phyloP scores from a whole-genome alignment of 495 filamentous ascomycete species.

The Podospora fimiseda region DNA sequence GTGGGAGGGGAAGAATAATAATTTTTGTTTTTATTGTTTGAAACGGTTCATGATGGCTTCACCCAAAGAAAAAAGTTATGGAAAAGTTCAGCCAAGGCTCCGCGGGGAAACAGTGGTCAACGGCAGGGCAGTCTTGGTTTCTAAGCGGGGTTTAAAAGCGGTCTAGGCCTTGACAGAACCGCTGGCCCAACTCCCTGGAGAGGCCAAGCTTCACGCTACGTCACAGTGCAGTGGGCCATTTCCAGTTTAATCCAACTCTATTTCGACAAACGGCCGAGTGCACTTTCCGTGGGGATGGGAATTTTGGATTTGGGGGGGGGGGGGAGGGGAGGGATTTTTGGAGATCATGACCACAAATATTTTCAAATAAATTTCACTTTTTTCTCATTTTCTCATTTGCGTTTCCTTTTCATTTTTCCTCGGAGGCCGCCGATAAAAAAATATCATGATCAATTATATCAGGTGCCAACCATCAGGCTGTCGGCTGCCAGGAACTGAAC shows the following conservation, averaged over 20 bases:
- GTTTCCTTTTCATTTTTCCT: not conserved
- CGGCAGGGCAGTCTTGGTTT: not conserved
- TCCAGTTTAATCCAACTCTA: slow-evolving; percentile 12
- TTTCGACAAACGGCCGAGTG: slow-evolving; percentile 6
- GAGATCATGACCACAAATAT: not conserved
- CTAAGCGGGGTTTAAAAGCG: not conserved
- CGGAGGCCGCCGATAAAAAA: not conserved
- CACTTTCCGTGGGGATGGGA: not conserved
- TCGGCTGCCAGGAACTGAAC: too few relatives aligned
- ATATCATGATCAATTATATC: too few relatives aligned
- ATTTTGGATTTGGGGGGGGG: not conserved
- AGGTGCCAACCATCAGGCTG: too few relatives aligned
- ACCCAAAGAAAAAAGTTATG: too few relatives aligned
- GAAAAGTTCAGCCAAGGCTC: not conserved
- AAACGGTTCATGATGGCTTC: too few relatives aligned
- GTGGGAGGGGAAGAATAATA: too few relatives aligned
- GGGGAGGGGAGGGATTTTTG: not conserved
- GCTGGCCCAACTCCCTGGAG: not conserved
- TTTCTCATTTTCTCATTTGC: not conserved
- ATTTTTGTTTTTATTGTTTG: not conserved
- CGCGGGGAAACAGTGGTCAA: not conserved
- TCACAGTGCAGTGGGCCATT: slow-evolving; percentile 6
- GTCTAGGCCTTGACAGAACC: slow-evolving; percentile 8
- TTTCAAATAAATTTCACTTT: not conserved
- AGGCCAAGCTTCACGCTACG: slow-evolving; percentile 9